These are phyloP conservation scores for Apiospora sp. DNA, from an alignment of 2,329 filamentous ascomycete species.

Conservation along the genomic window DNA sequence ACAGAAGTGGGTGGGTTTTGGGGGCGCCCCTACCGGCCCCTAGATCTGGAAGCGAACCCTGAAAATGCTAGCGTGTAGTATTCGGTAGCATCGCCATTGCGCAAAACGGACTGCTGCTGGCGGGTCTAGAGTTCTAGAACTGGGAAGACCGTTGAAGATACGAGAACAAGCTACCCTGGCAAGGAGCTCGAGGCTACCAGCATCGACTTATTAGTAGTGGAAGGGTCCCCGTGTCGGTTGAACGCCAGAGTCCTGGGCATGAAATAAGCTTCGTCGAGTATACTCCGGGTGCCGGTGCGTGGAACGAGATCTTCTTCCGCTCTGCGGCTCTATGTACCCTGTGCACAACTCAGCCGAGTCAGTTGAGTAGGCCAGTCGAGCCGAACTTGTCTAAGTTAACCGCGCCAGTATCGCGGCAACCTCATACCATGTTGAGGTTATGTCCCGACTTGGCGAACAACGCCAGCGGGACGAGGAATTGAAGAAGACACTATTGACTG, in stretches of 20 bases:
- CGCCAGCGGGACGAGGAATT: background rate
- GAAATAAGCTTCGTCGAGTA: slow-evolving; percentile 10
- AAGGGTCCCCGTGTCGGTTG: background rate
- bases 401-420: background rate
- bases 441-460: background rate
- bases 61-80: slow-evolving; percentile 7
- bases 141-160: background rate
- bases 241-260: background rate
- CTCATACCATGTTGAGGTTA: background rate
- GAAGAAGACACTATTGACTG: background rate
- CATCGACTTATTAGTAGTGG: background rate
- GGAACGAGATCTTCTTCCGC: background rate
- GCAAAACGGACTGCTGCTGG: background rate
- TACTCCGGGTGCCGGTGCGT: background rate
- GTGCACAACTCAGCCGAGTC: background rate
- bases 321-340: background rate
- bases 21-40: background rate
- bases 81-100: background rate
- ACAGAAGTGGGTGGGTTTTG: slow-evolving; percentile 7
- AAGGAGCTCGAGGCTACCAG: background rate
- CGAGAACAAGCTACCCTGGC: slow-evolving; percentile 24
- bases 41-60: background rate
- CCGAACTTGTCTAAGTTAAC: background rate
- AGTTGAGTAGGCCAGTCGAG: background rate
- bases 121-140: slow-evolving; percentile 6